Percentiles rank a stretch among this genome's conserved stretches.
Evolutionary conservation across 1,284 basidiomycete species (phyloP).

Genomic region (Cryptococcus deneoformans): DNA sequence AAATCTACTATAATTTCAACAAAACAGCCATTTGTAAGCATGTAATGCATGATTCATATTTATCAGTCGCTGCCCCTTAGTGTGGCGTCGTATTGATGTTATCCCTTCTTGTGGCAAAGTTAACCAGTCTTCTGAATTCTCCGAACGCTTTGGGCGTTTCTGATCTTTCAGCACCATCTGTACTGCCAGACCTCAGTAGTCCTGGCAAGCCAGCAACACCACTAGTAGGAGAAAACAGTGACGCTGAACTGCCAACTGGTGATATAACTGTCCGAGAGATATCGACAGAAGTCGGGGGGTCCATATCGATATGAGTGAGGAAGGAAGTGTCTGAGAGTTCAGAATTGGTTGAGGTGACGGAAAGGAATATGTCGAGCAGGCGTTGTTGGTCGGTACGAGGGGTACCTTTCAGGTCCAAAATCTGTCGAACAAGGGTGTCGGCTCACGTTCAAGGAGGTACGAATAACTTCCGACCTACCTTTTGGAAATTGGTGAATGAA

Average conservation of each 20-base stretch:
- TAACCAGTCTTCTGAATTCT: slow-evolving; percentile 78
- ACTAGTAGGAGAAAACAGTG: slow-evolving; percentile 26
- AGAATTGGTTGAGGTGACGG: slow-evolving; percentile 80
- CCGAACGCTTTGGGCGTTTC: slow-evolving; percentile 74
- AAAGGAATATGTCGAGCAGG: slow-evolving; percentile 85
- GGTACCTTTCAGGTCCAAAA: slow-evolving; percentile 92
- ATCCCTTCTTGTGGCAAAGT: slow-evolving; percentile 65
- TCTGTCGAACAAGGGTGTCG: slow-evolving; percentile 46
- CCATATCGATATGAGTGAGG: slow-evolving; percentile 90
- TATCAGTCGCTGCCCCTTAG: background rate
- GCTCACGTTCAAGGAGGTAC: background rate
- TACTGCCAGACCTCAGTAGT: slow-evolving; percentile 21
- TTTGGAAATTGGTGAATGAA: slow-evolving; percentile 95
- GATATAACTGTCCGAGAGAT: slow-evolving; percentile 16
- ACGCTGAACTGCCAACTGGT: slow-evolving; percentile 21
- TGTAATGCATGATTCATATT: background rate
- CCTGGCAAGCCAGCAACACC: slow-evolving; percentile 14
- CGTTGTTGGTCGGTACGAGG: slow-evolving; percentile 80
- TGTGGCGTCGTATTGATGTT: background rate
- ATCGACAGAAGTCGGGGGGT: slow-evolving; percentile 45
- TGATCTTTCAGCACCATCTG: slow-evolving; percentile 46
- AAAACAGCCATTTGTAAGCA: background rate
- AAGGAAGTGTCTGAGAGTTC: slow-evolving; percentile 86
- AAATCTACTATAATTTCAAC: too few relatives aligned
- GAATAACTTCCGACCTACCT: slow-evolving; percentile 55